Base-by-base conservation (phyloP, 2,329 filamentous ascomycete genomes). In the Sclerotinia borealis region DNA sequence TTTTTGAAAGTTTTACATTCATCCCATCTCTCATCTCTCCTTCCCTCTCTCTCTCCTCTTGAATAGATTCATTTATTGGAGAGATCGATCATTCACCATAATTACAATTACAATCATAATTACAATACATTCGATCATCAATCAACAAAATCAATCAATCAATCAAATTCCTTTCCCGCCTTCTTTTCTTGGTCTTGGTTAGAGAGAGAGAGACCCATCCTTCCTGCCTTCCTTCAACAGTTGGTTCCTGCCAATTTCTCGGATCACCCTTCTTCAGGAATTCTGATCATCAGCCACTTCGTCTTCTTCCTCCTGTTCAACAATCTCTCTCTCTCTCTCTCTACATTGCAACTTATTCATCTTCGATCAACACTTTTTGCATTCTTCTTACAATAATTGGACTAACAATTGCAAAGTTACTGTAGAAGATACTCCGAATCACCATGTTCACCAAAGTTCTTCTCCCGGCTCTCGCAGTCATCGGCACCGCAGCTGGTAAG, bases 401-500 rank as follows among this genome's bases (percentile, higher is more conserved):
- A 45, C 61, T 63, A 45, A 63, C 52, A 25, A 55, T 59, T 37
- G 61, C 41, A 5, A 22, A 63, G 49, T 63, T 58, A 48, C 49
- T 59, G 61, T 49, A 63, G 51, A 56, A 63, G 39, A 25, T 63
- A 59, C 51, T 49, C 59, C 34, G 13, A 48, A 63, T 49, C 50
- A 63, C 6, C 31, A 63, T 63, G 61, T 63, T 59, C 51, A 45
- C 61, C 31, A 56, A 59, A 39, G n/a, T 10, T 27, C 31, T 63
- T n/a, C 31, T 63, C 15, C 61, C 61, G 41, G 52, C 52, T 63
- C 61, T 63, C 34, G 61, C 61, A 59, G 61, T 63, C 61, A 25
- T 63, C 13, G 43, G 61, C 29, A 31, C 43, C 22, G 51, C 52
- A 29, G 43, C 43, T 63, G 61, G 61, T 63, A 63, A 43, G 61